Conservation (phyloP, 163 green algal species). For the Scenedesmus sp. region DNA sequence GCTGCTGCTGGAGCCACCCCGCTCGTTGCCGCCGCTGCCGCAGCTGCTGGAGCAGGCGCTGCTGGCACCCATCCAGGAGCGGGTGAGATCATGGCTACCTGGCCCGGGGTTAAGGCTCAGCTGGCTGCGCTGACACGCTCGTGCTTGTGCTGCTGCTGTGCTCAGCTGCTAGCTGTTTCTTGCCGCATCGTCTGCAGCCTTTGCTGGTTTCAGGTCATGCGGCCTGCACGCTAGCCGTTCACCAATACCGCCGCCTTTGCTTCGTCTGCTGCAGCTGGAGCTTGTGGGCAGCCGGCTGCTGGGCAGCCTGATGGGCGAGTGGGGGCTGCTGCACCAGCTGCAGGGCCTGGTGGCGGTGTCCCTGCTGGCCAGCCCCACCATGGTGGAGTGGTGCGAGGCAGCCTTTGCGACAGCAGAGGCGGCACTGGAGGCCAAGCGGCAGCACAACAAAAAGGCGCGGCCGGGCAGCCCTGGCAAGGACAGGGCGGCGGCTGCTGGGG, state of each 20-base stretch:
- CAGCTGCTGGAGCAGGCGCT: slow-evolving; percentile 45
- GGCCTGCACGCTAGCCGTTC: neutral
- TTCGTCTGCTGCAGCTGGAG: neutral
- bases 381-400: slow-evolving; percentile 20
- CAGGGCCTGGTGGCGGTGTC: neutral
- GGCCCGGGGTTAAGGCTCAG: too few relatives aligned
- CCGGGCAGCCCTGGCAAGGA: neutral
- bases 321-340: slow-evolving; percentile 27
- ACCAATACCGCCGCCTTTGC: neutral
- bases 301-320: slow-evolving; percentile 46
- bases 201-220: neutral
- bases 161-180: neutral
- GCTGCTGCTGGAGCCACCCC: slow-evolving; percentile 35
- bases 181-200: neutral
- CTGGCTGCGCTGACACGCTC: too few relatives aligned
- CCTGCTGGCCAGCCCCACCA: slow-evolving; percentile 8
- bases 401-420: slow-evolving; percentile 23
- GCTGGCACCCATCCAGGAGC: slow-evolving; percentile 29
- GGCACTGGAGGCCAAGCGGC: neutral
- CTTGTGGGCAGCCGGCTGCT: slow-evolving; percentile 41
- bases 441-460: neutral
- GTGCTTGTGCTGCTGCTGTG: neutral
- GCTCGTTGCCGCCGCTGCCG: neutral
- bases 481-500: neutral
- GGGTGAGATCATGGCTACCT: slow-evolving; percentile 20